Evolutionary conservation across 2,329 filamentous ascomycete genomes (phyloP).

Genomic region (Purpureocillium takamizusanense): DNA sequence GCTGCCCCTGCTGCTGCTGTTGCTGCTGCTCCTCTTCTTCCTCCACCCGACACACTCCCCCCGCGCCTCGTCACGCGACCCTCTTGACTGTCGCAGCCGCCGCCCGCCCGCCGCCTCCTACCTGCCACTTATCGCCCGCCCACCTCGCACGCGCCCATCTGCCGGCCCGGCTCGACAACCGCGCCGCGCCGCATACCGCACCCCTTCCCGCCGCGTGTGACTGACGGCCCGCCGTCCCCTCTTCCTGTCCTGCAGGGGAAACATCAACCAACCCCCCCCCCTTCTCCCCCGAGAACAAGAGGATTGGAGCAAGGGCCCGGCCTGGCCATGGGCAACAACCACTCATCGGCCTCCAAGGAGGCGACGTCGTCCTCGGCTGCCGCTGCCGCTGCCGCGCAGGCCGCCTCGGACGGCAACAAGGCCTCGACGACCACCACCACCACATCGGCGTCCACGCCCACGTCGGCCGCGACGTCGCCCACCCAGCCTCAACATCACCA

Average conservation of each 20-base stretch:
- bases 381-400: slow-evolving; percentile 9
- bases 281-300: not conserved
- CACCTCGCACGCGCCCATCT: not conserved
- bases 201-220: not conserved
- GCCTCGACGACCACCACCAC: slow-evolving; percentile 3
- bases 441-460: not conserved
- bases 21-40: no score
- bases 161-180: no score
- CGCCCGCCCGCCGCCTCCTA: no score
- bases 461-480: no score
- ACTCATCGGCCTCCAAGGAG: slow-evolving; percentile 27
- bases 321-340: slow-evolving; percentile 27
- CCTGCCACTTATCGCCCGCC: not conserved
- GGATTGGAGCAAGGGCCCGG: not conserved
- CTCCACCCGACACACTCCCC: no score
- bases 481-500: slow-evolving; percentile 6
- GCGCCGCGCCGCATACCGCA: not conserved
- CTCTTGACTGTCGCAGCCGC: no score
- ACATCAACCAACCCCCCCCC: not conserved
- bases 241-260: not conserved
- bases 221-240: not conserved
- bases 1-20: not conserved
- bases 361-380: slow-evolving; percentile 18
- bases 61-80: no score
- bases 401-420: slow-evolving; percentile 15